Evolutionary conservation across 345 rosid genomes (phyloP), one percentile per base, ranked within the genome.

Genomic region (Moricandia arvensis): DNA sequence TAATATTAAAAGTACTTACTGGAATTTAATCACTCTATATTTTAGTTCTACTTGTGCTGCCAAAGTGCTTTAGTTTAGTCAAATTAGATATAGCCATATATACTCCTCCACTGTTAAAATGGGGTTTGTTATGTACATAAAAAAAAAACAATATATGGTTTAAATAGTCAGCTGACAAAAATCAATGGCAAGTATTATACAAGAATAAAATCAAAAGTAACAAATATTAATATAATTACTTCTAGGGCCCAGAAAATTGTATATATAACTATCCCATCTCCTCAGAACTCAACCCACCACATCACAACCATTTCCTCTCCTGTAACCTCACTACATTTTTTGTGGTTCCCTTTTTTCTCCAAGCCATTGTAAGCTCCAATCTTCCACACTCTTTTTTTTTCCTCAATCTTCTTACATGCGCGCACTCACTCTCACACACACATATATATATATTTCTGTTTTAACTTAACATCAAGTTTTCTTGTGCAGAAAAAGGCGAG

Each of bases 231-330:
- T 38, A 75, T 21, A 21, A 2, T 2, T 43, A 34, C 24, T 35
- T 49, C 37, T 31, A 4, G 53, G 10, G 38, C 34, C 31, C 37
- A 76, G 47, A 63, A 11, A 21, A 47, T 43, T 24, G 53, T 78
- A 78, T 72, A 71, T 77, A 77, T 71, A 59, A 17, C 12, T 69
- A 49, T 71, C 68, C 30, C 45, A 72, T 49, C 67, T 64, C 55
- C 59, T 27, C 66, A 58, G 8, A 41, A 37, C 55, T 63, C 66
- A 24, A 45, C 53, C 54, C 13, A 63, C 76, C 62, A 17, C 67
- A 70, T 43, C 30, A 37, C 45, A 43, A 21, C 54, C 45, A 3
- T 65, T 49, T 27, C 49, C 8, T 41, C 72, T 71, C 55, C 35
- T 26, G 35, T 12, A 58, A 16, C 33, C 21, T 71, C 31, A 37